Percentiles rank a stretch among this genome's conserved stretches.
phyloP scores from a whole-genome alignment of 2,329 filamentous ascomycete species.

The Fusarium pseudonygamai region DNA sequence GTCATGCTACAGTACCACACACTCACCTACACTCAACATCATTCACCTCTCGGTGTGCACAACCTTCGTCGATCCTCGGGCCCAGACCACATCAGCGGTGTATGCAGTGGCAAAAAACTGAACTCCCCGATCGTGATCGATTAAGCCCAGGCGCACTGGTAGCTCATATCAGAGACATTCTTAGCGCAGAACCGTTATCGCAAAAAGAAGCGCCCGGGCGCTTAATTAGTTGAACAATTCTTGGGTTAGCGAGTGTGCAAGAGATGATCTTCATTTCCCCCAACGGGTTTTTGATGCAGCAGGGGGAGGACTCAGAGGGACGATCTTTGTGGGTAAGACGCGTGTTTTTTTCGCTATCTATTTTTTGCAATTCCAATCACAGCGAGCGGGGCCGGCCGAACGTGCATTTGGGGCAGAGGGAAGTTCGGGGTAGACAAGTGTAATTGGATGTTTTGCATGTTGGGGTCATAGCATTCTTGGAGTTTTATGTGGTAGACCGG shows the following conservation, averaged over 20 bases:
- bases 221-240: constrained; percentile 6
- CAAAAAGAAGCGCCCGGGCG: constrained; percentile 26
- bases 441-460: constrained; percentile 21
- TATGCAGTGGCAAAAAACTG: constrained; percentile 17
- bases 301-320: background rate
- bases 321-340: constrained; percentile 34
- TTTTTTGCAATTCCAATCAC: background rate
- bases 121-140: constrained; percentile 33
- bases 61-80: constrained; percentile 19
- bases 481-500: constrained; percentile 2
- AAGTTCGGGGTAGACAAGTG: background rate
- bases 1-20: constrained; percentile 5
- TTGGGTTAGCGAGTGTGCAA: background rate
- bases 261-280: constrained; percentile 43
- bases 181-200: constrained; percentile 22
- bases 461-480: constrained; percentile 11
- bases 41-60: constrained; percentile 5
- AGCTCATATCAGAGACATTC: constrained; percentile 22
- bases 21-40: background rate
- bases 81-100: constrained; percentile 1
- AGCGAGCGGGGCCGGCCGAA: constrained; percentile 18
- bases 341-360: constrained; percentile 28
- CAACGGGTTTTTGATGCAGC: constrained; percentile 26
- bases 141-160: background rate
- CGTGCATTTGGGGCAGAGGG: background rate